Evolutionary conservation across 2,329 filamentous ascomycete genomes (phyloP).

Genomic region (Cryphonectria parasitica): DNA sequence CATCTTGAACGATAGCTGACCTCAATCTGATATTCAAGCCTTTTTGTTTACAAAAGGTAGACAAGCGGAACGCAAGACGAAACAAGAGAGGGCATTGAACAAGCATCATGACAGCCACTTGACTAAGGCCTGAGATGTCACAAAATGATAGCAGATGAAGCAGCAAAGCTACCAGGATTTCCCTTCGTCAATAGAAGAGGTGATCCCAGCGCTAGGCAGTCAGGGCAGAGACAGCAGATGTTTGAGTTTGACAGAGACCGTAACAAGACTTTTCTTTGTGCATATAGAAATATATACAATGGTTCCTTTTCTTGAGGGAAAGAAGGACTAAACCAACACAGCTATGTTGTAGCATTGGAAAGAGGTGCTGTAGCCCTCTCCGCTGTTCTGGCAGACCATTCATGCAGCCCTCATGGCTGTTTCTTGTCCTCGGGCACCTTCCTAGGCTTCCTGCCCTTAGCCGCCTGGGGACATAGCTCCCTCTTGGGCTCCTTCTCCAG

Average conservation of each 20-base stretch:
- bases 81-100: background rate
- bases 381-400: background rate
- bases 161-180: background rate
- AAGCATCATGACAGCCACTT: background rate
- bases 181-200: background rate
- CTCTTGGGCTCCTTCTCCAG: constrained; percentile 64
- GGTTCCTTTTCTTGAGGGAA: background rate
- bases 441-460: constrained; percentile 59
- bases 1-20: background rate
- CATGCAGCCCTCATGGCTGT: background rate
- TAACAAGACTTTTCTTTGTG: background rate
- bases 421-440: constrained; percentile 52
- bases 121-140: background rate
- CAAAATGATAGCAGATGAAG: background rate
- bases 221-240: background rate
- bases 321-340: background rate
- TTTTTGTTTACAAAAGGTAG: background rate
- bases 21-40: background rate
- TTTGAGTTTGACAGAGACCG: background rate
- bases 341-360: background rate
- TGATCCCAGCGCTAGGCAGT: background rate
- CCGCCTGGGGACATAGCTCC: constrained; percentile 72
- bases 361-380: background rate
- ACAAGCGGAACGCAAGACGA: background rate
- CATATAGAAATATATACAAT: background rate